Conservation (phyloP, 2,329 filamentous ascomycete genomes). For the Bisporella sp. region DNA sequence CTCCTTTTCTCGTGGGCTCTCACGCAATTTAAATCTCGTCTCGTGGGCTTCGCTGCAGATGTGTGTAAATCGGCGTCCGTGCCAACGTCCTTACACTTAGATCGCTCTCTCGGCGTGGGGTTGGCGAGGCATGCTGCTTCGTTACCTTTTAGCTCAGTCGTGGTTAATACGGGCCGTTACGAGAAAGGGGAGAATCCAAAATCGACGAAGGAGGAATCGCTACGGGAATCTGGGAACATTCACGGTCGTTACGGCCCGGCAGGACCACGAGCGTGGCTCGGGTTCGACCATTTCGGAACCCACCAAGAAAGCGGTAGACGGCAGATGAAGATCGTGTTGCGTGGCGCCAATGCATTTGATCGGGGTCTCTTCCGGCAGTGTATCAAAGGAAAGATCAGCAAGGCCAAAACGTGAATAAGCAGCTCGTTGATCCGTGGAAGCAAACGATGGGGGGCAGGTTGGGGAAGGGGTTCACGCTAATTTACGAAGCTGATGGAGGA, state of each 20-base stretch:
- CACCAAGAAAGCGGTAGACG: constrained; percentile 22
- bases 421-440: constrained; percentile 20
- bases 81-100: constrained; percentile 56
- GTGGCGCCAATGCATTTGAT: constrained; percentile 49
- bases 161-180: constrained; percentile 72
- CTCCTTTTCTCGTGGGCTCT: constrained; percentile 67
- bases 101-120: constrained; percentile 56
- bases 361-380: constrained; percentile 41
- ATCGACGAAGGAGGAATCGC: no score
- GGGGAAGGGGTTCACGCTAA: constrained; percentile 11
- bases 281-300: constrained; percentile 30
- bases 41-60: constrained; percentile 46
- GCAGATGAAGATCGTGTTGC: constrained; percentile 43
- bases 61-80: constrained; percentile 48
- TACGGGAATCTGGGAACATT: constrained; percentile 61
- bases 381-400: constrained; percentile 38
- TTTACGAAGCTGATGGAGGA: constrained; percentile 23
- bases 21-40: constrained; percentile 47
- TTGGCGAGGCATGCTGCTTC: constrained; percentile 50
- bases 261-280: constrained; percentile 31
- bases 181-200: no score
- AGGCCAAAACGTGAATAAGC: constrained; percentile 24
- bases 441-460: constrained; percentile 16
- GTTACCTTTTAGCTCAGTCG: constrained; percentile 61
- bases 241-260: constrained; percentile 49